Evolutionary conservation across 2,329 filamentous ascomycete species (phyloP).

Genomic region (Fusarium xylarioides): DNA sequence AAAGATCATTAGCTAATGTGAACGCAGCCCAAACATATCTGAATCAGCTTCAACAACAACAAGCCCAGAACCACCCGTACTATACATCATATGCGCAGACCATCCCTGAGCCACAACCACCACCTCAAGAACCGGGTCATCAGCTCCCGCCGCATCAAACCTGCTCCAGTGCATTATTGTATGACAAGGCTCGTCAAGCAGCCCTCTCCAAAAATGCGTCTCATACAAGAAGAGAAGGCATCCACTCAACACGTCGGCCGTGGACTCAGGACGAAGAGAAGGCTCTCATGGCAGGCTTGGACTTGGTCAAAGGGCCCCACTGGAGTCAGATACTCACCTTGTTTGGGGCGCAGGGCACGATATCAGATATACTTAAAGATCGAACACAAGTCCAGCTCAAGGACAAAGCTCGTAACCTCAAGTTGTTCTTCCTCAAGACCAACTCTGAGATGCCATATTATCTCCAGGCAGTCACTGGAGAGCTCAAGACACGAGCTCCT

Average conservation of each 20-base stretch:
- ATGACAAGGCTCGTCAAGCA: conserved; percentile 67
- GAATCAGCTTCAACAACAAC: conserved; percentile 51
- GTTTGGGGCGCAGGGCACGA: conserved; percentile 81
- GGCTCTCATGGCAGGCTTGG: conserved; percentile 86
- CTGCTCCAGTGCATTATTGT: conserved; percentile 63
- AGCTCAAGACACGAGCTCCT: conserved; percentile 85
- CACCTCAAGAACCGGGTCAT: conserved; percentile 44
- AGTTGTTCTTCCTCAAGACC: conserved; percentile 91
- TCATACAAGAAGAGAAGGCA: conserved; percentile 64
- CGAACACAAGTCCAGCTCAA: conserved; percentile 92
- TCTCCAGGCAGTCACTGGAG: conserved; percentile 86
- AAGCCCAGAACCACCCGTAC: conserved; percentile 49
- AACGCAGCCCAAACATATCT: conserved; percentile 50
- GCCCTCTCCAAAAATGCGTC: conserved; percentile 65
- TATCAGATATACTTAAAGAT: conserved; percentile 86
- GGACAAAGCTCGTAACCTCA: conserved; percentile 89
- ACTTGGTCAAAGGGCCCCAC: conserved; percentile 88
- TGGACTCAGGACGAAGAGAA: conserved; percentile 93
- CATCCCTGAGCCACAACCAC: conserved; percentile 48
- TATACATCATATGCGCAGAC: conserved; percentile 47
- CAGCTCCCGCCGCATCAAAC: conserved; percentile 66
- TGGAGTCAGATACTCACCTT: conserved; percentile 92
- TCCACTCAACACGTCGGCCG: conserved; percentile 74
- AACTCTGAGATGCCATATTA: conserved; percentile 92
- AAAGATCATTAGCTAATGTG: conserved; percentile 41